These are phyloP conservation scores for Mrakia frigida DNA, from an alignment of 768 basidiomycete genomes.

Conservation along the genomic window DNA sequence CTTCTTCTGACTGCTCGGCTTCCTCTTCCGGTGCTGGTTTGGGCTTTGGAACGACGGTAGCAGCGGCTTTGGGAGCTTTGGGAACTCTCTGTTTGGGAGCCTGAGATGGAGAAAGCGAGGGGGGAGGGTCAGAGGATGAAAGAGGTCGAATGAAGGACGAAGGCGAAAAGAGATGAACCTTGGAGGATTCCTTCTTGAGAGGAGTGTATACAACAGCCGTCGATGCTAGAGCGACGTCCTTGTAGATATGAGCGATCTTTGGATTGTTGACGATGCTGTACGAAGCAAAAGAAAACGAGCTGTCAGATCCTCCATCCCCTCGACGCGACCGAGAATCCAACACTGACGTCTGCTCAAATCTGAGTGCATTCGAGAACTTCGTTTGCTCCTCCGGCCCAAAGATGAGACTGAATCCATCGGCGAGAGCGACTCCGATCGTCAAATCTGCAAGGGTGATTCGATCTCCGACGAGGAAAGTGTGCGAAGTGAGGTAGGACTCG, in stretches of 20 bases:
- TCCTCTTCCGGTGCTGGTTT: no score
- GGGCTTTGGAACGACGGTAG: no score
- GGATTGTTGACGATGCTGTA: constrained; percentile 68
- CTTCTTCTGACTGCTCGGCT: no score
- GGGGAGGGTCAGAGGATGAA: no score
- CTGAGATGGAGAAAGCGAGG: not conserved
- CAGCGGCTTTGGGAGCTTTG: no score
- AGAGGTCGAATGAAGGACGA: no score
- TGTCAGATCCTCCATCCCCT: not conserved
- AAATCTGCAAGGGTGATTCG: constrained; percentile 93
- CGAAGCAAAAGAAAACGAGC: not conserved
- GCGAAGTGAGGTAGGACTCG: constrained; percentile 64
- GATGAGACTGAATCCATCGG: constrained; percentile 35
- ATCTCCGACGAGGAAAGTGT: constrained; percentile 87
- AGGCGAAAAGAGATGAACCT: not conserved
- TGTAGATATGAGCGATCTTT: constrained; percentile 62
- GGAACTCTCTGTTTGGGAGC: no score
- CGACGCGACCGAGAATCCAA: not conserved
- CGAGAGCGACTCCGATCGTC: constrained; percentile 57
- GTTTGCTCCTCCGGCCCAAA: constrained; percentile 28
- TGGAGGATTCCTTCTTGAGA: constrained; percentile 45
- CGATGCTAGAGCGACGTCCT: constrained; percentile 51
- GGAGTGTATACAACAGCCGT: constrained; percentile 63
- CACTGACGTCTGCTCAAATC: constrained; percentile 69
- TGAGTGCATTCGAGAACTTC: constrained; percentile 68